Evolutionary conservation across 306 rosid species (phyloP), one percentile per base, ranked within the genome.

Genomic region (Trifolium repens): DNA sequence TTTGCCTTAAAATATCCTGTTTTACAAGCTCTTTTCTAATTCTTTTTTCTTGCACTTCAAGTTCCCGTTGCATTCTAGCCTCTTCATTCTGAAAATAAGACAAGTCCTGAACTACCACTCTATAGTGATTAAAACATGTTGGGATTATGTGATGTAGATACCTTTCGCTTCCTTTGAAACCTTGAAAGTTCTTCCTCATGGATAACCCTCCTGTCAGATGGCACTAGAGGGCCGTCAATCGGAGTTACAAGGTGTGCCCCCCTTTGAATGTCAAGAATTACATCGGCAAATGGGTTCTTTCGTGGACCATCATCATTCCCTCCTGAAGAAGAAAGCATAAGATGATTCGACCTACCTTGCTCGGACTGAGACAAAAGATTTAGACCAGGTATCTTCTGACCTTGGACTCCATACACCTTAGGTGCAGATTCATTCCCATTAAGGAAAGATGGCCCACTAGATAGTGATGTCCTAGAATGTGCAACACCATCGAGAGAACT

Each of bases 1-100:
- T 91, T 76, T 80, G 88, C 84, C 91, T 87, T 75, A 91, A 61
- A 59, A 89, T 84, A 86, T 91, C 94, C 85, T 88, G 94, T 77
- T 89, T 91, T 77, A 78, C 91, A 66, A 86, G 88, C 79, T 91
- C 97, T 81, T 89, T 91, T 66, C 88, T 80, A 63, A 87, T 82
- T 78, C 82, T 88, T 76, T 78, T 89, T 84, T 91, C 94, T n/a
- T 89, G 87, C 49, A 84, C 94, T 81, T 89, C 97, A 85, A 89
- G 76, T 74, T 89, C 97, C 54, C 86, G 84, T 42, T 85, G 89
- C 77, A 87, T 78, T 86, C 89, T 88, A 14, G 85, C 84, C 82
- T 85, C 94, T 66, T 89, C 91, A 76, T 55, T 84, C 97, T 91
- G 79, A 72, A 71, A 75, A 40, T 24, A 42, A 64, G 79, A 75